Conservation (phyloP, 1,284 basidiomycete genomes). For the Vanrija humicola region DNA sequence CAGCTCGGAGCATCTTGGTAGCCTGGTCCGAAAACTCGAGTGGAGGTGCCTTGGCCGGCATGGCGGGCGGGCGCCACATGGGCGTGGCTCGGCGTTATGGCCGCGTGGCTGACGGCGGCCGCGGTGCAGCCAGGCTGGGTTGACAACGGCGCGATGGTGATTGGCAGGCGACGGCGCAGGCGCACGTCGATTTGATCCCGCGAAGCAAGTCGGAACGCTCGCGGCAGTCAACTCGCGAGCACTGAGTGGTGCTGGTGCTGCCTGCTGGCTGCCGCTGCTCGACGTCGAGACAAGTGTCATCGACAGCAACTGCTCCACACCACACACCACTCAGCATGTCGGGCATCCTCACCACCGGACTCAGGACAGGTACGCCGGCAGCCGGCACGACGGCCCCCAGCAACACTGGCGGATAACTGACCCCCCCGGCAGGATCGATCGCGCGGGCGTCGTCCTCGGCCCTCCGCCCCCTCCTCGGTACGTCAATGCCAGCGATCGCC, state of each 20-base stretch:
- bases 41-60: too few species aligned
- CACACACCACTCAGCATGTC: slow-evolving; percentile 22
- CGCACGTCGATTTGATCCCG: too few species aligned
- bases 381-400: too few species aligned
- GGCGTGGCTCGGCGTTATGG: too few species aligned
- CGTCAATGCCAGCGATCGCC: slow-evolving; percentile 4
- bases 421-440: slow-evolving; percentile 15
- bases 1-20: too few species aligned
- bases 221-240: neutral
- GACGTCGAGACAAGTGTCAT: slow-evolving; percentile 1
- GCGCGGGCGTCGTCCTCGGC: slow-evolving; percentile 32
- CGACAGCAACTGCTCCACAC: slow-evolving; percentile 4
- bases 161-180: too few species aligned
- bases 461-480: slow-evolving; percentile 36
- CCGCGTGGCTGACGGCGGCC: too few species aligned
- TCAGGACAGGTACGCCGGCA: slow-evolving; percentile 27
- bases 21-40: too few species aligned
- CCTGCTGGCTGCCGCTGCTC: neutral
- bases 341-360: slow-evolving; percentile 29
- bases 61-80: too few species aligned
- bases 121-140: too few species aligned
- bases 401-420: neutral
- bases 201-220: neutral
- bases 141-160: too few species aligned
- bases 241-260: neutral